Evolutionary conservation across 352 stramenopile species (phyloP).

Genomic region (Globisporangium barbulae): DNA sequence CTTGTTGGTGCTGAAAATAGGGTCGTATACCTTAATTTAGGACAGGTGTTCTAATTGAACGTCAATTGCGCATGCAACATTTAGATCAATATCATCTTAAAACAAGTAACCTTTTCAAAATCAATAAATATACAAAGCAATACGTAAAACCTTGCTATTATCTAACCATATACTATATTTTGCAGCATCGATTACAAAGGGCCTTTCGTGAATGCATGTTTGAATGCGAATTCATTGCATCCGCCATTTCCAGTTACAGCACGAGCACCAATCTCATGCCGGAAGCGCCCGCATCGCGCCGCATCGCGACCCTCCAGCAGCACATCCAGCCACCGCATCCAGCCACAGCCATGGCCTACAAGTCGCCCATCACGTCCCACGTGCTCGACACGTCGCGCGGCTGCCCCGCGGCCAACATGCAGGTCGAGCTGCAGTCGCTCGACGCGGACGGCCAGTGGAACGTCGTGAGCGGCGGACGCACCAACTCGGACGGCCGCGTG

Average conservation of each 20-base stretch:
- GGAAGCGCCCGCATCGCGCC: conserved; percentile 17
- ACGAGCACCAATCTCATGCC: not conserved
- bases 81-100: not conserved
- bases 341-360: conserved; percentile 26
- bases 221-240: conserved; percentile 3
- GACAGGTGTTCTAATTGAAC: not conserved
- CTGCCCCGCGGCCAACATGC: conserved; percentile 61
- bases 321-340: conserved; percentile 18
- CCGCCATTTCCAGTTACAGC: not conserved
- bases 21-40: not conserved
- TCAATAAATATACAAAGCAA: not conserved
- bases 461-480: conserved; percentile 48
- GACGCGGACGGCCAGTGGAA: conserved; percentile 30
- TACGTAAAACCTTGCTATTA: too few relatives aligned
- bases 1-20: not conserved
- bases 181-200: too few relatives aligned
- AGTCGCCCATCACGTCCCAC: conserved; percentile 81
- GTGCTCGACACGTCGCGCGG: conserved; percentile 84
- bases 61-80: not conserved
- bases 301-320: conserved; percentile 27
- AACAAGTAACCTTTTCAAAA: not conserved
- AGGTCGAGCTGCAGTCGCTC: conserved; percentile 61
- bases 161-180: too few relatives aligned
- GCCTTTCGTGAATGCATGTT: too few relatives aligned
- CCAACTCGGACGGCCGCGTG: conserved; percentile 78